These are phyloP conservation scores for Aspergillus oerlinghausenensis DNA, from an alignment of 2,329 filamentous ascomycete species.

Conservation along the genomic window DNA sequence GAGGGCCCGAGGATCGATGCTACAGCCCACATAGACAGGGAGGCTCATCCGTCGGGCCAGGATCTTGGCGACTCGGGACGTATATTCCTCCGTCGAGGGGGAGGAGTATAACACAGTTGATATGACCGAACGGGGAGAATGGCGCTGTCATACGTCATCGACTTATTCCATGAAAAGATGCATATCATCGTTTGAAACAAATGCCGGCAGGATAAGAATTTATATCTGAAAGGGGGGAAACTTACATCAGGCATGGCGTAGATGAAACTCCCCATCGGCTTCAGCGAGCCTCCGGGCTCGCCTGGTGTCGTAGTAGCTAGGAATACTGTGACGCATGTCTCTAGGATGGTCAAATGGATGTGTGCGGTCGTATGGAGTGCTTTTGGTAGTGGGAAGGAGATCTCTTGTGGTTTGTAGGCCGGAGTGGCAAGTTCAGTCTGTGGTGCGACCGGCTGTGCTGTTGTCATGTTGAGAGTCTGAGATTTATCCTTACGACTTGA, in stretches of 20 bases:
- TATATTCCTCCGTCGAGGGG: slow-evolving; percentile 77
- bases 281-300: slow-evolving; percentile 32
- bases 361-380: slow-evolving; percentile 55
- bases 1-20: slow-evolving; percentile 70
- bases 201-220: not conserved
- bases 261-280: slow-evolving; percentile 79
- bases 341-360: slow-evolving; percentile 53
- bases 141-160: slow-evolving; percentile 27
- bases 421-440: slow-evolving; percentile 19
- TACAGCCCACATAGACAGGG: slow-evolving; percentile 88
- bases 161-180: not conserved
- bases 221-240: slow-evolving; percentile 10
- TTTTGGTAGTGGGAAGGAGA: slow-evolving; percentile 55
- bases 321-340: slow-evolving; percentile 52
- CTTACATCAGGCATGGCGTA: slow-evolving; percentile 87
- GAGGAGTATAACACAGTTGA: slow-evolving; percentile 72
- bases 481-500: not conserved
- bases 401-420: slow-evolving; percentile 44
- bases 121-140: slow-evolving; percentile 52
- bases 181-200: not conserved
- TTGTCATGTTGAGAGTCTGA: slow-evolving; percentile 10
- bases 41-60: slow-evolving; percentile 67
- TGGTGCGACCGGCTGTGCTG: slow-evolving; percentile 8
- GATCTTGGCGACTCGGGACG: slow-evolving; percentile 76
- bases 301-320: slow-evolving; percentile 51